Evolutionary conservation across 257 asterid species (phyloP), one percentile per base, ranked within the genome.

Genomic region (Ehretia macrophylla): DNA sequence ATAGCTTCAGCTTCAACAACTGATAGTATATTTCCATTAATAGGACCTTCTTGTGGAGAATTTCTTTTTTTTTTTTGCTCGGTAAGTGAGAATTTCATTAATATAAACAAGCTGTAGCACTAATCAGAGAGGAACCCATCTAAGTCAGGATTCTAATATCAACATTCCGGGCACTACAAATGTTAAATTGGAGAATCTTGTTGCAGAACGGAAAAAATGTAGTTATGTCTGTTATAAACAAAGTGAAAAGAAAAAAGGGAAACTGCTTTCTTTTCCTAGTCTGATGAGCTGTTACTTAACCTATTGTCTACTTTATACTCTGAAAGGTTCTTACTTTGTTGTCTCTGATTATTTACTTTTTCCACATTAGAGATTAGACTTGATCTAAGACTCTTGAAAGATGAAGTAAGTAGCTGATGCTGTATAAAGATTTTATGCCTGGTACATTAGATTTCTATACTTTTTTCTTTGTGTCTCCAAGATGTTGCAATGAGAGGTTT

Each of bases 181-280:
- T n/a, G 71, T 69, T 64, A 68, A 83, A 82, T 79, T 79, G 76
- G 54, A 8, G 27, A n/a, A n/a, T 17, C 20, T 17, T 49, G 22
- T 5, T 49, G 12, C 8, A 49, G 20, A 17, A 49, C 11, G 22
- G 22, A 6, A 13, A 17, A 49, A 49, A 49, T n/a, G 11, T 49
- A 49, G 66, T 38, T 27, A 55, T 19, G 57, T 40, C 35, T 56
- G 37, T 20, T 23, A 54, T 18, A 47, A 51, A 55, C 55, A 48
- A 70, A 71, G 47, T 51, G 69, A 62, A 55, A 61, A 60, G 66
- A 58, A 63, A 76, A 74, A 83, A 85, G 87, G 80, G 96, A 85
- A 83, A 83, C 95, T 88, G 83, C 92, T 88, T 83, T 85, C 85
- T 62, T 79, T 74, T 75, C 55, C 54, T 75, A 71, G 75, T 65